phyloP scores from a whole-genome alignment of 768 basidiomycete species.

The Leccinum incarnatum region DNA sequence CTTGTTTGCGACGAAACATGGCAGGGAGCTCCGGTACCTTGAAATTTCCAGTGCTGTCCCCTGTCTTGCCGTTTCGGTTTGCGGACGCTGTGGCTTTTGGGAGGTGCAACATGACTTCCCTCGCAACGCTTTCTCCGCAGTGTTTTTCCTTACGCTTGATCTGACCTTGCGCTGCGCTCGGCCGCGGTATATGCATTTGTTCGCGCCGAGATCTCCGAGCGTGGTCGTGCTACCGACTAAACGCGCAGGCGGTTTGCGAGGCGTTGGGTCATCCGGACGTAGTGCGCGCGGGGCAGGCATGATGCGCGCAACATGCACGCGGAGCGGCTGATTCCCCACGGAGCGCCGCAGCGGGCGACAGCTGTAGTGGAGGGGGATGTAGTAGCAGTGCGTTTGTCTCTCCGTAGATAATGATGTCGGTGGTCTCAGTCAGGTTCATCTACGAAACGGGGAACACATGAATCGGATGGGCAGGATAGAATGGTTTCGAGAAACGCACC shows the following conservation, averaged over 20 bases:
- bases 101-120: constrained; percentile 38
- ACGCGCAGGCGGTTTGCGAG: constrained; percentile 57
- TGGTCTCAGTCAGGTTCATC: constrained; percentile 62
- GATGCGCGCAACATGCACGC: constrained; percentile 57
- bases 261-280: constrained; percentile 77
- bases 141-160: constrained; percentile 17
- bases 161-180: not conserved
- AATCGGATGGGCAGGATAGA: not conserved
- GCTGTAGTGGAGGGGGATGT: constrained; percentile 6
- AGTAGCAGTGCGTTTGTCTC: constrained; percentile 26
- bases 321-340: constrained; percentile 24
- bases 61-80: constrained; percentile 7
- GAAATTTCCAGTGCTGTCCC: constrained; percentile 25
- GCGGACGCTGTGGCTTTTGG: constrained; percentile 25
- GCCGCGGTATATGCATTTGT: constrained; percentile 21
- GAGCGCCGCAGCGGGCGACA: constrained; percentile 14
- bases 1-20: constrained; percentile 19
- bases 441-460: constrained; percentile 19
- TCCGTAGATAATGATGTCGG: constrained; percentile 59
- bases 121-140: constrained; percentile 20
- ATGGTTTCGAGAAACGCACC: constrained; percentile 34
- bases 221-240: constrained; percentile 9
- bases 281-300: constrained; percentile 44
- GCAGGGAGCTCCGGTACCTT: constrained; percentile 48
- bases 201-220: constrained; percentile 18